A percentile compares a stretch with the other conserved stretches of the same genome.
phyloP scores from a whole-genome alignment of 1,139 yeast genomes.

The Blastobotrys illinoisensis region DNA sequence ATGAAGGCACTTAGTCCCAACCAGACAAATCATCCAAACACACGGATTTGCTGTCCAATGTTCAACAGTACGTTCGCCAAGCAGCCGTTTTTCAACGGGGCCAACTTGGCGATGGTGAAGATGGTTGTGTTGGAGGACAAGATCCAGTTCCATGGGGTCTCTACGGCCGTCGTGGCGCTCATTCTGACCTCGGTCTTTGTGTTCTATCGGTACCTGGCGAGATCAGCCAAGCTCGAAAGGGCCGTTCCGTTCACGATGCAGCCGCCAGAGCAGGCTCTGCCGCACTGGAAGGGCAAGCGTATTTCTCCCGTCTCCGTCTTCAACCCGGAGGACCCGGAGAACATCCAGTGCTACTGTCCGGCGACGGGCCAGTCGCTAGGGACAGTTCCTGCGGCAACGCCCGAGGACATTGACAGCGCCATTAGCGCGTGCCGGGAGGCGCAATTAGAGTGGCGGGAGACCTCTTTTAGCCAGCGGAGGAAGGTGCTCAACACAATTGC shows the following conservation, averaged over 20 bases:
- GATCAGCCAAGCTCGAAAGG: constrained; percentile 3
- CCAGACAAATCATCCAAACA: neutral
- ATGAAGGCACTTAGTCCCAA: neutral
- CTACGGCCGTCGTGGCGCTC: neutral
- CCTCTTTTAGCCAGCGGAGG: constrained; percentile 60
- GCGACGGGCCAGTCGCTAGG: constrained; percentile 92
- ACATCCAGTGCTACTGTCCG: constrained; percentile 85
- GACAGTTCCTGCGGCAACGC: constrained; percentile 54
- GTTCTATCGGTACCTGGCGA: constrained; percentile 11
- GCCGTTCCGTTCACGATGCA: constrained; percentile 12
- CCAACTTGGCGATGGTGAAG: neutral
- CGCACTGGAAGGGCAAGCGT: constrained; percentile 89
- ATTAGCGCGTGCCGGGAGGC: constrained; percentile 56
- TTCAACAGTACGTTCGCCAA: neutral
- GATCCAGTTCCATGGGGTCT: neutral
- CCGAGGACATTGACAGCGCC: constrained; percentile 62
- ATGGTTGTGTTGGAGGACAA: neutral
- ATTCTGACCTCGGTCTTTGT: constrained; percentile 3
- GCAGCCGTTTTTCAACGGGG: neutral
- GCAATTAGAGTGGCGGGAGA: constrained; percentile 54
- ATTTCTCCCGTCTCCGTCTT: constrained; percentile 53
- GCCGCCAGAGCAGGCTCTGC: constrained; percentile 76
- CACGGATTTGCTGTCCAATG: neutral
- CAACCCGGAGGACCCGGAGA: constrained; percentile 52
- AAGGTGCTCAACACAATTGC: constrained; percentile 65